Conservation (phyloP, 805 yeast genomes). For the Monosporozyma unispora region DNA sequence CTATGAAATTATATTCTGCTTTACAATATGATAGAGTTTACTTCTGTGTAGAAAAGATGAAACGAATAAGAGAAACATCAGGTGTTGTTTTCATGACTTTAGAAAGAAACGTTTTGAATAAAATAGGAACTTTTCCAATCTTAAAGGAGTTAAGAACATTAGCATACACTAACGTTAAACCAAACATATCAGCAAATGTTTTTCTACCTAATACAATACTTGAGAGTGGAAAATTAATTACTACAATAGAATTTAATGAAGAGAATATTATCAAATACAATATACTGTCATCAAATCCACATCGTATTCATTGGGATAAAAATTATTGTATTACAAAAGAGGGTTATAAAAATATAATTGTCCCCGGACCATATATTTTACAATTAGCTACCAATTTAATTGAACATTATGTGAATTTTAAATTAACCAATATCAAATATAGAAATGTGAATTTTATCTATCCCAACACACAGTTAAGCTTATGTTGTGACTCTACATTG, state of each 20-base stretch:
- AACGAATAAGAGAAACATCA: constrained; percentile 31
- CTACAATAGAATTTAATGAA: constrained; percentile 31
- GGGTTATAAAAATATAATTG: constrained; percentile 49
- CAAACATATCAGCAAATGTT: background rate
- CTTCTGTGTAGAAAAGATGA: constrained; percentile 46
- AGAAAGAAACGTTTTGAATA: constrained; percentile 36
- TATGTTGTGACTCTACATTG: background rate
- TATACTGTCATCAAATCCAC: constrained; percentile 74
- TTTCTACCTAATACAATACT: background rate
- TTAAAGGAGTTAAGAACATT: constrained; percentile 50
- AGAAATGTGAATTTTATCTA: constrained; percentile 38
- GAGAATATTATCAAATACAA: constrained; percentile 48
- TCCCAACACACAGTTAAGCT: constrained; percentile 24
- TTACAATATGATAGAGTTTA: constrained; percentile 33
- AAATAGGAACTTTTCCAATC: constrained; percentile 13
- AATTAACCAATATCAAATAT: constrained; percentile 31
- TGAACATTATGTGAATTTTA: constrained; percentile 9
- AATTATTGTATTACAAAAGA: constrained; percentile 47
- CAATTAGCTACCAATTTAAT: constrained; percentile 52
- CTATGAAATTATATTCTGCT: constrained; percentile 35
- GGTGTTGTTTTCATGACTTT: constrained; percentile 45
- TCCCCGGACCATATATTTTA: constrained; percentile 76
- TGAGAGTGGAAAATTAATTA: background rate
- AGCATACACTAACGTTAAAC: constrained; percentile 45
- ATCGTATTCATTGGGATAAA: constrained; percentile 68